Base-by-base conservation (phyloP, 768 basidiomycete species). In the Pleurotus ostreatus region DNA sequence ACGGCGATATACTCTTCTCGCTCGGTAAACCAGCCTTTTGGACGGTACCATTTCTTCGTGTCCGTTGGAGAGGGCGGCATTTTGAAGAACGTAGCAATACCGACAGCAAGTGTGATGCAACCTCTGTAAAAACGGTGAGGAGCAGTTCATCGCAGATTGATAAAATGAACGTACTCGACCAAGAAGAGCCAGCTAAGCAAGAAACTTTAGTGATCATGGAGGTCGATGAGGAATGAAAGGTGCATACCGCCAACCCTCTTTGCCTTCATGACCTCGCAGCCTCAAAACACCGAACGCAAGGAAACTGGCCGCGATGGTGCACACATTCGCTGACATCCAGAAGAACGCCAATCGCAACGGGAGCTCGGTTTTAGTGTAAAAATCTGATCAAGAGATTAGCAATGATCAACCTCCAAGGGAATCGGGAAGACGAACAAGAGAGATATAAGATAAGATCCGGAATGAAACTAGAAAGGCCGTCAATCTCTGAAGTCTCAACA, bases 31-130 rank as follows among this genome's bases (percentile, higher is more conserved):
- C 84, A 86, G 0, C 84, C 82, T 39, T 80, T 78, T 0, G 79
- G 80, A 46, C 83, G 65, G 70, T 79, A 83, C 78, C 82, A 79
- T 0, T 74, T 65, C 57, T 75, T 80, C 1, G 84, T 82, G 60
- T 83, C 81, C 1, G 81, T 85, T 1, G 83, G 83, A 2, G 79
- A 80, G 37, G 81, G 74, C 4, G 85, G 84, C 76, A 84, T 80
- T 54, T 67, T 74, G 70, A 84, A 83, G 67, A 81, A 85, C 1
- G 82, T 76, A 2, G 70, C 66, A 13, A 83, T 40, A 1, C 84
- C 84, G 45, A 87, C 74, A 18, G 63, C n/a, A 2, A 85, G 69
- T 0, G 83, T 84, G 30, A 81, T 60, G n/a, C 74, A 55, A 30
- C 77, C 81, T 64, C 72, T 74, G 61, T n/a, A 4, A 52, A 6